Evolutionary conservation across 1,139 yeast genomes (phyloP).

Genomic region (Pichia kudriavzevii): DNA sequence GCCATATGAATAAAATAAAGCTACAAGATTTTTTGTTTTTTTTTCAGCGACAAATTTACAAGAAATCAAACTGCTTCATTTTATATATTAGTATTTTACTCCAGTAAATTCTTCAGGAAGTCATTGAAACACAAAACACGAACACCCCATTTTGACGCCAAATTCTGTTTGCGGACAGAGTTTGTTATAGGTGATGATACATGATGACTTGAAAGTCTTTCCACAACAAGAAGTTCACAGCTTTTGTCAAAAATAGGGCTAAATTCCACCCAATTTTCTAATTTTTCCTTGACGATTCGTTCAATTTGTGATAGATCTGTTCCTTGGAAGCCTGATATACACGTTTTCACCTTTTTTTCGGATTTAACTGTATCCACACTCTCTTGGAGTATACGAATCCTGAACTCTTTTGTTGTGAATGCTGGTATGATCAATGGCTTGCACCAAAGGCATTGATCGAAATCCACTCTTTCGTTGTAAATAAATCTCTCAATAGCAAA

Average conservation of each 20-base stretch:
- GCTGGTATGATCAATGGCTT: constrained; percentile 34
- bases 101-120: no score
- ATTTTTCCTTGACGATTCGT: constrained; percentile 40
- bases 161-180: constrained; percentile 18
- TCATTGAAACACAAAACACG: no score
- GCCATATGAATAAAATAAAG: no score
- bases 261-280: constrained; percentile 38
- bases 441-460: constrained; percentile 46
- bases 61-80: no score
- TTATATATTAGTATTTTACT: no score
- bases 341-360: constrained; percentile 30
- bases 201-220: no score
- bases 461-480: constrained; percentile 9
- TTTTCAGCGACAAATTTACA: no score
- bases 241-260: constrained; percentile 47
- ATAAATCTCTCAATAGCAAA: constrained; percentile 72
- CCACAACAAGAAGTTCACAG: constrained; percentile 50
- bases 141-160: constrained; percentile 21
- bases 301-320: constrained; percentile 77
- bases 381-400: not conserved
- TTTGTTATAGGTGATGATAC: not conserved
- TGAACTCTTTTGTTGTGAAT: constrained; percentile 8
- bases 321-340: constrained; percentile 78
- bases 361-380: not conserved
- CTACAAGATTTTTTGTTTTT: no score